Base-by-base conservation (phyloP, 306 rosid species). In the Citrullus mucosospermus region DNA sequence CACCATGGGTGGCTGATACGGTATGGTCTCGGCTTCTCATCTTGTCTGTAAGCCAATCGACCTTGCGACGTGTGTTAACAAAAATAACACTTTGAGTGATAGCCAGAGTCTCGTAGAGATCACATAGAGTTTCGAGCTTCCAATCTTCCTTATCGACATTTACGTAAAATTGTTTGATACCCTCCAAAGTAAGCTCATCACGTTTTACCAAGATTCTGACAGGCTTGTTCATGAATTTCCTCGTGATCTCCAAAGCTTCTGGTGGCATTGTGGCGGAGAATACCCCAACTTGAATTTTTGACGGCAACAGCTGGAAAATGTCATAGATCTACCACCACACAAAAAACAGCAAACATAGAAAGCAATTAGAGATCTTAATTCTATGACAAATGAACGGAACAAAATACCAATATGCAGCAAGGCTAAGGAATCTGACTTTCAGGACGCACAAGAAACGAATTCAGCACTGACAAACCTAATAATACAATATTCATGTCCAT, bases 181-280 rank as follows among this genome's bases (percentile, higher is more conserved):
- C 98, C 71, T 95, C 98, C 0, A 95, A 96, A 56, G 98, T 95
- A 83, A 95, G 91, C 76, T 95, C 98, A 58, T 92, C 98, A 17
- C 97, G 97, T 85, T 95, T 92, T 38, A 92, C 98, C 87, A 92
- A 81, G 85, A 95, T 92, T 82, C 97, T 92, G 56, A 92, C 98
- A 1, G 98, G 98, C 86, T 91, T 92, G 80, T 92, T 88, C 98
- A 95, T 95, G 81, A 95, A 95, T 85, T 95, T 95, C 83, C 98
- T 87, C 2, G 98, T 95, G 81, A 95, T 95, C 79, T 95, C 98
- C 70, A 95, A 93, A 36, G 97, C 97, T 81, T 95, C 98, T 0
- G 98, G 98, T 13, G 98, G 98, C 98, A 95, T 95, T 15, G 97
- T 95, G n/a, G 97, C 98, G n/a, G 98, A 95, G 80, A 92, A 95